Percentiles rank a stretch among this genome's conserved stretches.
Evolutionary conservation across 1,139 yeast genomes (phyloP).

Genomic region (Groenewaldozyma auringiensis): DNA sequence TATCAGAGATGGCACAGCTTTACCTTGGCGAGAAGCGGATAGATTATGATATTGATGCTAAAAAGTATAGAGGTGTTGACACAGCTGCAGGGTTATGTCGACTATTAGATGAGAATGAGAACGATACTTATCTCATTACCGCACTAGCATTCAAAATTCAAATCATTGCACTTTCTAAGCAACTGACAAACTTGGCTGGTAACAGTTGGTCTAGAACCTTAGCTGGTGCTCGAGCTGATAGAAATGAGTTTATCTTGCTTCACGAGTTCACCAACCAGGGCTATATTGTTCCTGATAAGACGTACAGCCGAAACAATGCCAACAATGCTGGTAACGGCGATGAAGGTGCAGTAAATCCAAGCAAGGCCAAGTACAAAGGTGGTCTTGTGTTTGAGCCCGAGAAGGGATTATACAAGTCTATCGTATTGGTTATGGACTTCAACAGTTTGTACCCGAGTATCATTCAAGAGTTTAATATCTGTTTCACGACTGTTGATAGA

Average conservation of each 20-base stretch:
- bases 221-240: slow-evolving; percentile 92
- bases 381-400: slow-evolving; percentile 97
- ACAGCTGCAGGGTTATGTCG: slow-evolving; percentile 61
- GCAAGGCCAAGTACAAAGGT: slow-evolving; percentile 67
- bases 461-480: slow-evolving; percentile 92
- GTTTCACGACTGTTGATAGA: slow-evolving; percentile 91
- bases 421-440: slow-evolving; percentile 93
- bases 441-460: slow-evolving; percentile 95
- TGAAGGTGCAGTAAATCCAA: slow-evolving; percentile 17
- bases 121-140: slow-evolving; percentile 56
- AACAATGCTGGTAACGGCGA: slow-evolving; percentile 11
- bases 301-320: slow-evolving; percentile 27
- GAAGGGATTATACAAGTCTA: slow-evolving; percentile 85
- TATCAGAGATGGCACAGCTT: slow-evolving; percentile 84
- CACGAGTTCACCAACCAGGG: slow-evolving; percentile 84
- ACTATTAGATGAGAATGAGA: slow-evolving; percentile 63
- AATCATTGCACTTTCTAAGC: slow-evolving; percentile 81
- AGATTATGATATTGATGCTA: slow-evolving; percentile 67
- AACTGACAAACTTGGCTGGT: slow-evolving; percentile 89
- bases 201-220: slow-evolving; percentile 96
- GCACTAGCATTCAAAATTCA: slow-evolving; percentile 79
- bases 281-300: slow-evolving; percentile 61
- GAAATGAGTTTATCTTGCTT: slow-evolving; percentile 86
- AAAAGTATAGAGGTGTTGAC: slow-evolving; percentile 45
- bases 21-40: slow-evolving; percentile 53